Percentiles rank a stretch among this genome's conserved stretches.
These are phyloP conservation scores for Isabelozyma heimii DNA, from an alignment of 805 yeast species.

Conservation along the genomic window DNA sequence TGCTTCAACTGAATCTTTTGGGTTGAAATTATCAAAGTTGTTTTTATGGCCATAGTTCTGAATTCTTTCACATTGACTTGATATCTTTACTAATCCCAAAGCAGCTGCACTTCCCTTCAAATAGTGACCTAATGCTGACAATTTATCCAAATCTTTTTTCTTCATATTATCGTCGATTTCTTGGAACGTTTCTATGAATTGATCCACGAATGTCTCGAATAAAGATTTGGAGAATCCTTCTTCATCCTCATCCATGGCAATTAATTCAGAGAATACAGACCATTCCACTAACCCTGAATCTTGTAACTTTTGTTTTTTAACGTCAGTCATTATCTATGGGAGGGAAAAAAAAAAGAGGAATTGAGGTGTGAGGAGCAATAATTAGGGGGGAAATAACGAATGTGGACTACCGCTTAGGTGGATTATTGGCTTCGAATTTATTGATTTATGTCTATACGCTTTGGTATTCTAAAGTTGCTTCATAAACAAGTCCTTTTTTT, in stretches of 20 bases:
- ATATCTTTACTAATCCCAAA: conserved; percentile 77
- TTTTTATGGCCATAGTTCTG: conserved; percentile 77
- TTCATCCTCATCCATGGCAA: conserved; percentile 95
- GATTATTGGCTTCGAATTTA: no score
- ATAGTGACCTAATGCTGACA: conserved; percentile 85
- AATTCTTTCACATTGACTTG: conserved; percentile 86
- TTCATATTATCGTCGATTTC: conserved; percentile 62
- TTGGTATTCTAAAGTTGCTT: not conserved
- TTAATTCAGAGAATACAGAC: conserved; percentile 82
- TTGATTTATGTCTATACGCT: no score
- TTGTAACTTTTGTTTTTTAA: conserved; percentile 28
- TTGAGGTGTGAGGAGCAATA: no score
- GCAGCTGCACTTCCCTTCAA: conserved; percentile 96
- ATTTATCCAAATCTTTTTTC: conserved; percentile 47
- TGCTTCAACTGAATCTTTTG: conserved; percentile 2
- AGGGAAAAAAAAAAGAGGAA: not conserved
- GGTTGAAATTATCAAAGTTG: conserved; percentile 36
- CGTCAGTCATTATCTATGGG: conserved; percentile 9
- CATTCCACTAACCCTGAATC: conserved; percentile 76
- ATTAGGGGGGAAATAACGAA: no score
- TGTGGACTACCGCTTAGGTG: no score
- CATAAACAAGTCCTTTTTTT: not conserved
- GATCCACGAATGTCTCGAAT: conserved; percentile 83
- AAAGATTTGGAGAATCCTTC: conserved; percentile 82
- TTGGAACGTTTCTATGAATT: conserved; percentile 75